Evolutionary conservation across 306 rosid species (phyloP).

Genomic region (Amphicarpaea edgeworthii): DNA sequence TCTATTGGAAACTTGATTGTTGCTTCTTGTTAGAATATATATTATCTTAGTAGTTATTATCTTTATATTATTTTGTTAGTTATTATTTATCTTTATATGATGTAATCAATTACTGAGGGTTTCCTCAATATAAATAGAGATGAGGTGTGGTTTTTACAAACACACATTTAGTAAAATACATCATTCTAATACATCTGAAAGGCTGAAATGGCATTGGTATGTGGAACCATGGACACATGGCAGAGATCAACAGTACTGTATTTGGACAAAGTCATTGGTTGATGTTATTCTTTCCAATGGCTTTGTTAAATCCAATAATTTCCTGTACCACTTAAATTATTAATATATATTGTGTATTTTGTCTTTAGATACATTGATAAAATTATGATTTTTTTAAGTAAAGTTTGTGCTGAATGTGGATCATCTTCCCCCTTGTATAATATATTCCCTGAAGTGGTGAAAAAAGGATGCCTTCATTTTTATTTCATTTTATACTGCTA

Average conservation of each 20-base stretch:
- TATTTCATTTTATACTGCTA: constrained; percentile 6
- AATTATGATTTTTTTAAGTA: not conserved
- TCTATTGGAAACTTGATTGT: constrained; percentile 1
- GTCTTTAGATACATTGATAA: constrained; percentile 1
- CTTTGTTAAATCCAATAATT: constrained; percentile 11
- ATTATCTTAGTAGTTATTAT: no score
- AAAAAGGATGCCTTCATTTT: not conserved
- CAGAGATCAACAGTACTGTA: constrained; percentile 1
- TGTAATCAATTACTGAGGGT: no score
- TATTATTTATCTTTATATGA: no score
- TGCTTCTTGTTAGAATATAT: no score
- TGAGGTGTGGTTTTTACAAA: no score
- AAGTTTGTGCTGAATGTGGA: constrained; percentile 13
- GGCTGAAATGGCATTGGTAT: not conserved
- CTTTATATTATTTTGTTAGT: no score
- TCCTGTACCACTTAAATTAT: not conserved
- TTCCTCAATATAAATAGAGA: no score
- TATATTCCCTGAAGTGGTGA: not conserved
- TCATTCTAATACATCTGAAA: no score
- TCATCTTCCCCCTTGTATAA: no score
- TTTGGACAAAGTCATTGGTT: constrained; percentile 10
- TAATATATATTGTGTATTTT: not conserved
- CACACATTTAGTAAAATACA: no score
- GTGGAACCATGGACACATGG: constrained; percentile 3
- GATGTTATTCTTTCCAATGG: constrained; percentile 22